phyloP scores from a whole-genome alignment of 108 stramenopile species.

The Fistulifera pelliculosa region DNA sequence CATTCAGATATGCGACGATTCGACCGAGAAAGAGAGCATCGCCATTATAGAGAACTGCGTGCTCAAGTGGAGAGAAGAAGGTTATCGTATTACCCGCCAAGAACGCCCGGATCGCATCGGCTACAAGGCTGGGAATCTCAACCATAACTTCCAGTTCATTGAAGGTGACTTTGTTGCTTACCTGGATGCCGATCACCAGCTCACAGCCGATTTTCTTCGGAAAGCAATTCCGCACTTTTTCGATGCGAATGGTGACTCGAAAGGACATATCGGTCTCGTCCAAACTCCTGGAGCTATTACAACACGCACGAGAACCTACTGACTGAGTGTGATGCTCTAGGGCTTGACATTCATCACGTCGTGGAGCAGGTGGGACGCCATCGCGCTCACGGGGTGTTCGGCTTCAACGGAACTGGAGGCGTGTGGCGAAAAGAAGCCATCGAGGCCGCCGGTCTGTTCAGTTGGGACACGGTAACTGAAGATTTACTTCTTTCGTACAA shows the following conservation, averaged over 20 bases:
- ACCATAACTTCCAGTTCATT: conserved; percentile 1
- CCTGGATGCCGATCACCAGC: conserved; percentile 23
- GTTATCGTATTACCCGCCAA: background rate
- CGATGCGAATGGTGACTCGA: background rate
- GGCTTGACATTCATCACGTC: conserved; percentile 8
- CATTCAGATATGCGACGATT: conserved; percentile 20
- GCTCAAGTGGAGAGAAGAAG: conserved; percentile 4
- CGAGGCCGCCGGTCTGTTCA: conserved; percentile 13
- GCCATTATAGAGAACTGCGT: conserved; percentile 3
- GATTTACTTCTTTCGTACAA: conserved; percentile 13
- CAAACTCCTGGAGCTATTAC: conserved; percentile 23
- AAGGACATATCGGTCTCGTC: conserved; percentile 14
- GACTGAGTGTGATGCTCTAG: conserved; percentile 18
- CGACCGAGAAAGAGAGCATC: conserved; percentile 14
- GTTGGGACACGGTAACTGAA: conserved; percentile 22
- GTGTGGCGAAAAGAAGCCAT: conserved; percentile 15
- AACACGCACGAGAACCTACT: conserved; percentile 19
- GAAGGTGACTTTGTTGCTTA: conserved; percentile 19
- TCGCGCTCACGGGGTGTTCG: conserved; percentile 1
- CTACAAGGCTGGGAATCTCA: conserved; percentile 20
- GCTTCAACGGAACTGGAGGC: conserved; percentile 24
- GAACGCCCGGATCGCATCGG: conserved; percentile 15
- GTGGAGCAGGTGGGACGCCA: conserved; percentile 12
- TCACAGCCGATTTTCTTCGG: conserved; percentile 10
- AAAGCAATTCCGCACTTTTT: conserved; percentile 15